Evolutionary conservation across 495 filamentous ascomycete species (phyloP), one percentile per base, ranked within the genome.

Genomic region (Ramalina peruviana): DNA sequence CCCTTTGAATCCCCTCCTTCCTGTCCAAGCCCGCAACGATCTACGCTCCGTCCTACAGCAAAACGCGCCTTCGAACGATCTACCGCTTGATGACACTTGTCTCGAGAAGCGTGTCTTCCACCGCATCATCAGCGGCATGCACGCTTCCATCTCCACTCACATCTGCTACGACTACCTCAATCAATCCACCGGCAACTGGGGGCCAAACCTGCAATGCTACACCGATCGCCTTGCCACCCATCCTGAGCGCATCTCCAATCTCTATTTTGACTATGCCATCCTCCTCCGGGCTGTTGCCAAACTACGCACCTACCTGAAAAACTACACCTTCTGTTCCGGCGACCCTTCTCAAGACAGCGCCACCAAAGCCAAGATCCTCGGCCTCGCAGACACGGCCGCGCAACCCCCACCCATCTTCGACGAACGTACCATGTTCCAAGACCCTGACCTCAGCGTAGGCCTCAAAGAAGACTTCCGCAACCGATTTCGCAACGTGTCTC

Each of bases 201-300:
- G 82, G 41, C 93, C 92, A 13, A 98, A 98, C 58, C 67, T 94
- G 30, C 72, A 76, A 58, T 98, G 92, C 72, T 98, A 92, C 74
- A 79, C 83, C 62, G 70, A 80, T 17, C 83, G 92, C 12, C 75
- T 98, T 16, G 82, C 92, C 59, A 71, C 72, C 7, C 79, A 86
- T 58, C 88, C 90, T 0, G 92, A 98, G 54, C 84, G 88, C 46
- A 82, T 96, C 60, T 90, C 90, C 48, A 98, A 98, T 64, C 77
- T 97, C 51, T 98, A 97, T 69, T 98, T 98, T 72, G 95, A 98
- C 73, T 98, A 95, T 62, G 92, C 92, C 0, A 74, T 98, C 26
- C 73, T 98, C 19, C 79, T 88, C 7, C 87, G 92, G 54, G 92
- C 92, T 17, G 73, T 95, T 47, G 81, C 82, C 19, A 98, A 98